A percentile compares a stretch with the other conserved stretches of the same genome.
Evolutionary conservation across 1,139 yeast genomes (phyloP).

Genomic region (Kodamaea derodonti): DNA sequence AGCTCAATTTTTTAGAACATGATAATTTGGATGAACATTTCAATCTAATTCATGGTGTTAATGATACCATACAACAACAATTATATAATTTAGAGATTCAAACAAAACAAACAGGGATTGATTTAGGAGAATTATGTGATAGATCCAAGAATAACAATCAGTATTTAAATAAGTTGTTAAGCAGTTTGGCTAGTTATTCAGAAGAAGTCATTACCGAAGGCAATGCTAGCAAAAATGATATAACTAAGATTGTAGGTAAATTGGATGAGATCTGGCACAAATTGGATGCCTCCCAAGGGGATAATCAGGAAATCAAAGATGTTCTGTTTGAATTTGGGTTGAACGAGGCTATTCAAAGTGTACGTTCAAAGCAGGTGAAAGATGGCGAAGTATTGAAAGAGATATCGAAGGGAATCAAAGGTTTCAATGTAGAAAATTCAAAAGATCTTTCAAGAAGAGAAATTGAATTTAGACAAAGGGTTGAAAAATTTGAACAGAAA

Average conservation of each 20-base stretch:
- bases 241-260: constrained; percentile 18
- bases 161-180: constrained; percentile 32
- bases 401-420: neutral
- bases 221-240: constrained; percentile 34
- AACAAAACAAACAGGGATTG: constrained; percentile 33
- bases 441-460: neutral
- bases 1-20: constrained; percentile 25
- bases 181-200: constrained; percentile 30
- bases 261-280: constrained; percentile 17
- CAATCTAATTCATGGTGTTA: constrained; percentile 23
- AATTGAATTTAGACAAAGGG: neutral
- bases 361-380: neutral
- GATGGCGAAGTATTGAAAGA: neutral
- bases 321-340: neutral
- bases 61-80: constrained; percentile 28
- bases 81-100: constrained; percentile 29
- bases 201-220: constrained; percentile 36
- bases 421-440: neutral
- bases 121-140: constrained; percentile 35
- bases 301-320: neutral
- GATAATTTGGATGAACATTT: constrained; percentile 33
- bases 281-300: constrained; percentile 1
- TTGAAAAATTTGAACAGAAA: neutral
- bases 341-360: neutral
- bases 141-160: constrained; percentile 42